These are phyloP conservation scores for Pyricularia pennisetigena DNA, from an alignment of 2,329 filamentous ascomycete species.

Conservation along the genomic window DNA sequence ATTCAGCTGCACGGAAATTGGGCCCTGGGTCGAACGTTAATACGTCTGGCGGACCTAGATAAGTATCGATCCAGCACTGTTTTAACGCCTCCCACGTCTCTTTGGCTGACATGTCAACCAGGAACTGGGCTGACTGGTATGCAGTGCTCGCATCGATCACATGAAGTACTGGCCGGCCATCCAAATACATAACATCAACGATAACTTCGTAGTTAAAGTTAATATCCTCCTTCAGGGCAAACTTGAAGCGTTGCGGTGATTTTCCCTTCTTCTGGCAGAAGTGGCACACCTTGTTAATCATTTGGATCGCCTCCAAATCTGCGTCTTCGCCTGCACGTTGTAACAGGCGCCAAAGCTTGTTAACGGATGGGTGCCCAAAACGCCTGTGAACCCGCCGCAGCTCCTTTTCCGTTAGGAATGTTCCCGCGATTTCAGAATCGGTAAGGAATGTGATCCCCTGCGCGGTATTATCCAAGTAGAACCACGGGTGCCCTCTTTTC, in stretches of 20 bases:
- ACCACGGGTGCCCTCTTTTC: background rate
- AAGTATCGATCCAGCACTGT: no score
- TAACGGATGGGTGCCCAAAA: background rate
- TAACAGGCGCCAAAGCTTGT: background rate
- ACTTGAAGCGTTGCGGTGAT: background rate
- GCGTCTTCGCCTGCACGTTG: background rate
- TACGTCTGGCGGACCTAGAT: no score
- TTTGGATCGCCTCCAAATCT: background rate
- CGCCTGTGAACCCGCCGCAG: background rate
- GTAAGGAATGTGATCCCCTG: background rate
- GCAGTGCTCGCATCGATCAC: no score
- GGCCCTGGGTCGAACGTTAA: no score
- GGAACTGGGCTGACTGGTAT: no score
- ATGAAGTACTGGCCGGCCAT: no score
- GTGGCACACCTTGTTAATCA: background rate
- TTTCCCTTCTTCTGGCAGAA: background rate
- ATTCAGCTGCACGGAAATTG: no score
- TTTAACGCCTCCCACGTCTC: no score
- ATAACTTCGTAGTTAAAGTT: no score
- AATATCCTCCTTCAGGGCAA: background rate
- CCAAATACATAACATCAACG: no score
- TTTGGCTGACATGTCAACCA: no score
- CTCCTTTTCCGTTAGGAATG: background rate
- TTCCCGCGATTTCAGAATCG: background rate
- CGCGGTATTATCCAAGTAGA: background rate